Evolutionary conservation across 768 basidiomycete genomes (phyloP).

Genomic region (Hortiboletus flavorubellus): DNA sequence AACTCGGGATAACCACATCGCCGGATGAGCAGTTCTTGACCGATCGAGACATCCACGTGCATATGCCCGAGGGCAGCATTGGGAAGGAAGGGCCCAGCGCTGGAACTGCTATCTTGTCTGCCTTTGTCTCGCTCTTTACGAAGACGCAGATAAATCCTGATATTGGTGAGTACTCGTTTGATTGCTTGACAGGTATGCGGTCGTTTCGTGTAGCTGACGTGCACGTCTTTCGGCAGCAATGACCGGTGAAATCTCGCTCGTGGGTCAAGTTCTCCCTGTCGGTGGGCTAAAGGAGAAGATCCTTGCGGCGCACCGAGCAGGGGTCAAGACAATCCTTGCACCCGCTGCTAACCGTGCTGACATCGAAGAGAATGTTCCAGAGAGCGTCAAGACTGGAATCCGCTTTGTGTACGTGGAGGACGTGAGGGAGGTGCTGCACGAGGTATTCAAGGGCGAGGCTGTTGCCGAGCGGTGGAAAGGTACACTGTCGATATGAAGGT

Average conservation of each 20-base stretch:
- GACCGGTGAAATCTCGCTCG: slow-evolving; percentile 97
- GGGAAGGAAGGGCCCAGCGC: slow-evolving; percentile 97
- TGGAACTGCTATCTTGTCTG: slow-evolving; percentile 88
- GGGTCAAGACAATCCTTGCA: slow-evolving; percentile 88
- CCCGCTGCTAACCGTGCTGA: slow-evolving; percentile 89
- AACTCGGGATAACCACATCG: slow-evolving; percentile 78
- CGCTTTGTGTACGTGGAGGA: slow-evolving; percentile 94
- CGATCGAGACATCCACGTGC: slow-evolving; percentile 88
- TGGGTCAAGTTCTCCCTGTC: slow-evolving; percentile 94
- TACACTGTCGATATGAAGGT: slow-evolving; percentile 38
- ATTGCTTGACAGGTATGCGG: not conserved
- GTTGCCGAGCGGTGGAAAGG: slow-evolving; percentile 67
- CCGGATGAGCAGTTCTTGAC: slow-evolving; percentile 75
- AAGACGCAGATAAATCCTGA: slow-evolving; percentile 81
- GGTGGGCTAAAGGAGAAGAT: slow-evolving; percentile 97
- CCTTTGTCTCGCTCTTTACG: slow-evolving; percentile 89
- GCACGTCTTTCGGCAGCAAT: slow-evolving; percentile 57
- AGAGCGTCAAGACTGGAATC: slow-evolving; percentile 93
- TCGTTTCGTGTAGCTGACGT: not conserved
- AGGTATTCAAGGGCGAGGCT: slow-evolving; percentile 71
- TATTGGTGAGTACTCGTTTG: slow-evolving; percentile 58
- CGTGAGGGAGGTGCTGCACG: slow-evolving; percentile 83
- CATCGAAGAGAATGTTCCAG: slow-evolving; percentile 96
- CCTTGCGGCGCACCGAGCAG: slow-evolving; percentile 93
- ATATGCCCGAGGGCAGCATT: slow-evolving; percentile 94